Conservation (phyloP, 2,329 filamentous ascomycete species). For the Aspergillus sp. region DNA sequence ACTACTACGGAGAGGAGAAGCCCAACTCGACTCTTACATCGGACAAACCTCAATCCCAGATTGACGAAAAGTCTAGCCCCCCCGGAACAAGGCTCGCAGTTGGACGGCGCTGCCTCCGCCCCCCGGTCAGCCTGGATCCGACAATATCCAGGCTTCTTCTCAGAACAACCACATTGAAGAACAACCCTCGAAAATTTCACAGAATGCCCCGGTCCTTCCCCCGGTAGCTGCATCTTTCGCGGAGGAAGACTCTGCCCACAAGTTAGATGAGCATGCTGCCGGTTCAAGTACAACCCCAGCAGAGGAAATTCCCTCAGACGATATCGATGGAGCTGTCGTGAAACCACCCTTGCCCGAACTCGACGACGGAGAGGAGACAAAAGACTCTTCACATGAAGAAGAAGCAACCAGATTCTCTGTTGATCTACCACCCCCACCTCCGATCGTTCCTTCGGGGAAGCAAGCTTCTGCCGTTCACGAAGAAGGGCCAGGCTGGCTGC, state of each 20-base stretch:
- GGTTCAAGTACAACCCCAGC: no score
- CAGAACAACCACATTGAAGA: constrained; percentile 14
- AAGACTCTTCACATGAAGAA: constrained; percentile 35
- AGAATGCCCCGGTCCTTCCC: constrained; percentile 5
- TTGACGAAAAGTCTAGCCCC: constrained; percentile 30
- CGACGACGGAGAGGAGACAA: constrained; percentile 48
- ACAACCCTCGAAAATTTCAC: background rate
- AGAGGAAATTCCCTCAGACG: no score
- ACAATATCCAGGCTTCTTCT: constrained; percentile 4
- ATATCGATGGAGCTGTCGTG: no score
- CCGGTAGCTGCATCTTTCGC: constrained; percentile 14
- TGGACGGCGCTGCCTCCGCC: constrained; percentile 24
- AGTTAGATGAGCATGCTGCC: constrained; percentile 13
- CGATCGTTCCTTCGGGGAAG: constrained; percentile 35
- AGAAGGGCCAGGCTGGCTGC: constrained; percentile 59
- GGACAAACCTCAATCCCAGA: constrained; percentile 20
- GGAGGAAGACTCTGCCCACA: constrained; percentile 12
- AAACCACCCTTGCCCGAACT: constrained; percentile 29
- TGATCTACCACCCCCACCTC: constrained; percentile 54
- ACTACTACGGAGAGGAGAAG: constrained; percentile 35
- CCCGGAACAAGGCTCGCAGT: constrained; percentile 33
- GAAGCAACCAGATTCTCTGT: constrained; percentile 41
- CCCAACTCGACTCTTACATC: constrained; percentile 24
- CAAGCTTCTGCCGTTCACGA: constrained; percentile 26
- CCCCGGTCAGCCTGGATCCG: constrained; percentile 10